A percentile compares a stretch with the other conserved stretches of the same genome.
These are phyloP conservation scores for Rhynchosporium agropyri DNA, from an alignment of 2,329 filamentous ascomycete genomes.

Conservation along the genomic window DNA sequence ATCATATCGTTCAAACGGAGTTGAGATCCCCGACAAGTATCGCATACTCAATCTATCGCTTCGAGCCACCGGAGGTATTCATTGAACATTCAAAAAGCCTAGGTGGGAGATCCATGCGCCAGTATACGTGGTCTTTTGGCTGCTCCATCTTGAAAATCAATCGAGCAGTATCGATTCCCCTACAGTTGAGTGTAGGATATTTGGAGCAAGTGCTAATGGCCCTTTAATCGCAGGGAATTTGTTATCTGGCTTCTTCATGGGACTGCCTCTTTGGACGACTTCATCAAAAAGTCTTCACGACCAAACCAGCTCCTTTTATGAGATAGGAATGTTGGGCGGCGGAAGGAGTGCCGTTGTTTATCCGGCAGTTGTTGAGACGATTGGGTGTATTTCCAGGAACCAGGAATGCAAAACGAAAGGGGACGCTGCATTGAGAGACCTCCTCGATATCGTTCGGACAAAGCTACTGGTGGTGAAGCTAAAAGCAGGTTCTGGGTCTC, in stretches of 20 bases:
- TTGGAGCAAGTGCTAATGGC: too few relatives aligned
- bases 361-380: not conserved
- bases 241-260: constrained; percentile 11
- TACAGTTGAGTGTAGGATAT: too few relatives aligned
- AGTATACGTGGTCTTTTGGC: not conserved
- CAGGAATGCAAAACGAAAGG: not conserved
- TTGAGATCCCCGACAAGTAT: not conserved
- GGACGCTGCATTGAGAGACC: not conserved
- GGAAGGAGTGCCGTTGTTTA: not conserved
- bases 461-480: constrained; percentile 1
- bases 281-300: not conserved
- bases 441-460: not conserved
- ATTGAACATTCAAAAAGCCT: not conserved
- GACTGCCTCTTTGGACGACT: not conserved
- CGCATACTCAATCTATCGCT: not conserved
- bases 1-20: not conserved
- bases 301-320: not conserved
- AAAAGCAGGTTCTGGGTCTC: not conserved
- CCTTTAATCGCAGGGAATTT: not conserved
- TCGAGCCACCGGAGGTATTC: not conserved
- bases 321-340: not conserved
- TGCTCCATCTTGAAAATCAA: not conserved
- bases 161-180: too few relatives aligned
- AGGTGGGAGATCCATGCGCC: not conserved
- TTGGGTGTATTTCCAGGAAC: not conserved